Evolutionary conservation across 208 protist species (phyloP), one percentile per base, ranked within the genome.

Genomic region (Porcisia hertigi): DNA sequence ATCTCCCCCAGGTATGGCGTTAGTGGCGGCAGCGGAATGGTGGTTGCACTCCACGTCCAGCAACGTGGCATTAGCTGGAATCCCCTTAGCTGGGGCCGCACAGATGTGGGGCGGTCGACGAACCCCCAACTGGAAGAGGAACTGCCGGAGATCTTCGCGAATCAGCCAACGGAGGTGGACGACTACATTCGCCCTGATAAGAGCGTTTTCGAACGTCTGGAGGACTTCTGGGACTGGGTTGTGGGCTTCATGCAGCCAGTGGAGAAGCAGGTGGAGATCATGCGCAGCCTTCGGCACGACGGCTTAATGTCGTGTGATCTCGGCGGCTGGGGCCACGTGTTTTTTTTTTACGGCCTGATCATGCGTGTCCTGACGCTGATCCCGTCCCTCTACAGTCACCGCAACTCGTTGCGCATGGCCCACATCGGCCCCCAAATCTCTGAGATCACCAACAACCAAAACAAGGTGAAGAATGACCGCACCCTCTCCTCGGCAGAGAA

Each of bases 211-310:
- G 92, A 96, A 77, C 81, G 83, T 9, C 55, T 96, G 55, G 90
- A 96, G 70, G 92, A 96, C 75, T 92, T 94, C 66, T 96, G 92
- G 90, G 92, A 96, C 77, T 96, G 89, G 88, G 86, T 86, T 30
- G 83, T 94, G 49, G 87, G 87, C 69, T 96, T 96, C 71, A 74
- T 96, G 72, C 87, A 92, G 72, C 92, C 92, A 30, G 87, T 96
- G 55, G 90, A 96, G 73, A 96, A 96, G 71, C 92, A 96, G 81
- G 70, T 94, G 69, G 88, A 94, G 71, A 83, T 92, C 16, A 96
- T 96, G 92, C 88, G 92, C 16, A 69, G 75, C 39, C 74, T 94
- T 77, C 88, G 87, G 16, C 81, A 93, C 74, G 80, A 93, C 59
- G 92, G 92, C 49, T 74, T 96, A 41, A 69, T 94, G 20, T 90